These are phyloP conservation scores for Claviceps humidiphila DNA, from an alignment of 2,329 filamentous ascomycete genomes.

Conservation along the genomic window DNA sequence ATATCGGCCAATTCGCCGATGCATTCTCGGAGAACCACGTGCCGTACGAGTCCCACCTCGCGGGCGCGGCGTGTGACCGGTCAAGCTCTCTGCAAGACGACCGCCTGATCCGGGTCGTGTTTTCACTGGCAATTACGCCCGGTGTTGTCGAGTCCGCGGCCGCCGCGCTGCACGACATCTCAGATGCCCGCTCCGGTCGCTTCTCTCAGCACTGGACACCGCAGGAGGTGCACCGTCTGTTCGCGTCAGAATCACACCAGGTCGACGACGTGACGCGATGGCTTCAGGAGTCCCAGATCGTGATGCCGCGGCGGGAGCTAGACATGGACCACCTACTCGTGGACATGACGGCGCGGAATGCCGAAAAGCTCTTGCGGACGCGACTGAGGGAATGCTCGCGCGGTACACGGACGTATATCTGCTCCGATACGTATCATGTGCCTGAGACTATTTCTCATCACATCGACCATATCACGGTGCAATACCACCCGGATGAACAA, in stretches of 20 bases:
- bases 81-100: too few relatives aligned
- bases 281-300: not conserved
- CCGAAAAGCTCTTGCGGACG: not conserved
- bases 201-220: not conserved
- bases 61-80: not conserved
- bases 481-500: not conserved
- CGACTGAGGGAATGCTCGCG: not conserved
- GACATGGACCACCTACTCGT: not conserved
- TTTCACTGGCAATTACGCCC: not conserved
- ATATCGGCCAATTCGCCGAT: too few relatives aligned
- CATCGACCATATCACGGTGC: not conserved
- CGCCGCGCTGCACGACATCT: not conserved
- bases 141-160: not conserved
- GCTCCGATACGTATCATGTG: not conserved
- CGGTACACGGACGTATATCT: not conserved
- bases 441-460: not conserved
- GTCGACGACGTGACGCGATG: not conserved
- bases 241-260: not conserved
- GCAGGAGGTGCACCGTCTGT: not conserved
- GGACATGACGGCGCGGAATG: not conserved
- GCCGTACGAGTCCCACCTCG: not conserved
- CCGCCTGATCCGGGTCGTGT: not conserved
- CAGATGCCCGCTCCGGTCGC: not conserved
- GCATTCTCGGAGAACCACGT: not conserved
- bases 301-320: not conserved